Conservation (phyloP, 768 basidiomycete species). For the Boletus speciosus region DNA sequence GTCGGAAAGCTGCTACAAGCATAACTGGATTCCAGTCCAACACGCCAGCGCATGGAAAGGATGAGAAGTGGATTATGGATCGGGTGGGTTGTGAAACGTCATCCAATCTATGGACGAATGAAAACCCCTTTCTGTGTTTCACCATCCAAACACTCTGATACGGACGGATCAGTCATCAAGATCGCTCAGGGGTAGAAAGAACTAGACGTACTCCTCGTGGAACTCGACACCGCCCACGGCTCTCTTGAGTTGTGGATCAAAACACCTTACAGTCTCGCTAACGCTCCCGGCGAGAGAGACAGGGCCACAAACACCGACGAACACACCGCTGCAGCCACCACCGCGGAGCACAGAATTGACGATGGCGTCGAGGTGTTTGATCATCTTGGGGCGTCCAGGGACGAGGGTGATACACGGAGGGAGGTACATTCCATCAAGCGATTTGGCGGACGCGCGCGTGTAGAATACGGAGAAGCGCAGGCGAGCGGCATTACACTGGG, state of each 20-base stretch:
- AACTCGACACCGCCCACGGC: constrained; percentile 38
- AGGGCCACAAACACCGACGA: constrained; percentile 45
- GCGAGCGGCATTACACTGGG: constrained; percentile 41
- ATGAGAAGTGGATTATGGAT: neutral
- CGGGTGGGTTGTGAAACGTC: too few species aligned
- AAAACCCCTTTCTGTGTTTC: neutral
- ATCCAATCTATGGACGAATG: neutral
- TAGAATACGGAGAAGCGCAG: constrained; percentile 54
- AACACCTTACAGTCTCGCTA: constrained; percentile 28
- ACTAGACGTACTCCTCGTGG: constrained; percentile 35
- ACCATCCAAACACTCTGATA: constrained; percentile 13
- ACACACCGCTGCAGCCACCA: constrained; percentile 34
- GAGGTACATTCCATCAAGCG: constrained; percentile 29
- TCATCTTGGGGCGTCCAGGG: constrained; percentile 52
- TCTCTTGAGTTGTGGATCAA: constrained; percentile 27
- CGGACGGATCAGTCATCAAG: neutral
- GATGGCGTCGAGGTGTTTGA: constrained; percentile 43
- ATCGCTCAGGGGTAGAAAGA: constrained; percentile 2
- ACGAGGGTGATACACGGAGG: constrained; percentile 42
- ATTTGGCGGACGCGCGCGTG: constrained; percentile 41
- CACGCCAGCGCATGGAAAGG: neutral
- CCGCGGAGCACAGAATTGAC: constrained; percentile 38
- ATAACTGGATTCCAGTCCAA: neutral
- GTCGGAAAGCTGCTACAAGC: neutral
- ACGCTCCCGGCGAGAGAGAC: constrained; percentile 31